Conservation (phyloP, 148 eudicot genomes). For the Fagopyrum tataricum region DNA sequence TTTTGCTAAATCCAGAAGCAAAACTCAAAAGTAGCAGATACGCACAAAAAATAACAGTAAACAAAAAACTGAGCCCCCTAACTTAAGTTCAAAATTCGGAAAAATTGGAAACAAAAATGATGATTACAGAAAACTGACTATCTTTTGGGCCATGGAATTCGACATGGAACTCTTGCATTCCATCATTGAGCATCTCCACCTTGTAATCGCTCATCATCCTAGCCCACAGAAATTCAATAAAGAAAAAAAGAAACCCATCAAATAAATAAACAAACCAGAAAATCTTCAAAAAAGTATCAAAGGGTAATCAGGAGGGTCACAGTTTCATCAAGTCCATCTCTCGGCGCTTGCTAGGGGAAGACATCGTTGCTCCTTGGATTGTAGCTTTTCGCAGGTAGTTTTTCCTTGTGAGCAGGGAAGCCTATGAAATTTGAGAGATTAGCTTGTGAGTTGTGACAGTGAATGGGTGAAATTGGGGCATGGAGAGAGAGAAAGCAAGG, state of each 20-base stretch:
- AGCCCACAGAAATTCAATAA: background rate
- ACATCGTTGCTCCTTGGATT: constrained; percentile 39
- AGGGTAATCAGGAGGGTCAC: constrained; percentile 26
- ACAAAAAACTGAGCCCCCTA: background rate
- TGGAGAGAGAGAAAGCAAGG: background rate
- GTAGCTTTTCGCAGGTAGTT: background rate
- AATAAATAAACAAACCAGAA: background rate
- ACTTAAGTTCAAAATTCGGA: background rate
- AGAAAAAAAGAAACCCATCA: constrained; percentile 7
- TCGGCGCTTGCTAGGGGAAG: constrained; percentile 94
- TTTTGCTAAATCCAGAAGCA: constrained; percentile 18
- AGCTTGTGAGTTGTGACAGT: background rate
- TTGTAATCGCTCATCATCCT: constrained; percentile 99
- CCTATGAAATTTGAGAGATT: background rate
- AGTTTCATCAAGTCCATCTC: constrained; percentile 98
- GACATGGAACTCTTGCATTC: constrained; percentile 85
- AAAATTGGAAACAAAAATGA: background rate
- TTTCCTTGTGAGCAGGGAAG: background rate
- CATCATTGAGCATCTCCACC: constrained; percentile 90
- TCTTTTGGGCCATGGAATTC: constrained; percentile 81
- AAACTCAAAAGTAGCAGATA: constrained; percentile 14
- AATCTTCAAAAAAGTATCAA: constrained; percentile 3
- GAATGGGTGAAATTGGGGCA: constrained; percentile 22
- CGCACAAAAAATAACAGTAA: constrained; percentile 11
- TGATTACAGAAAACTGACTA: constrained; percentile 33